These are phyloP conservation scores for Blastomyces silverae DNA, from an alignment of 2,329 filamentous ascomycete genomes.

Conservation along the genomic window DNA sequence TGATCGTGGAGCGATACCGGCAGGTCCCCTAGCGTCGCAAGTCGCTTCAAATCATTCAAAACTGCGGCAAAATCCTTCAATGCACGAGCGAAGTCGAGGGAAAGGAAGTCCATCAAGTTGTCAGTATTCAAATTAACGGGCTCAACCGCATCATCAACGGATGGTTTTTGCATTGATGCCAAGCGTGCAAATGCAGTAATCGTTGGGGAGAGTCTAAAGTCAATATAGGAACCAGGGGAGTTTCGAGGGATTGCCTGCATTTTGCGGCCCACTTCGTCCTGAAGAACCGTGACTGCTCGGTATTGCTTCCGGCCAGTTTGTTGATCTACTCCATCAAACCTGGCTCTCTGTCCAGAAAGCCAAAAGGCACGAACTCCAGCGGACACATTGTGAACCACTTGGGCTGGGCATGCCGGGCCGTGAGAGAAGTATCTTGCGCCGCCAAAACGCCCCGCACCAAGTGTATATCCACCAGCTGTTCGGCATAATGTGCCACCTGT, in stretches of 20 bases:
- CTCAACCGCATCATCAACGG: conserved; percentile 31
- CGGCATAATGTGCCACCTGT: conserved; percentile 80
- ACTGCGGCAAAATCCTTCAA: conserved; percentile 75
- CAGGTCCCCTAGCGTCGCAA: conserved; percentile 73
- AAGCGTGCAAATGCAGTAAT: conserved; percentile 79
- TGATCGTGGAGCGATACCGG: conserved; percentile 66
- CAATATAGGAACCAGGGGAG: conserved; percentile 71
- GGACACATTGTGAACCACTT: conserved; percentile 93
- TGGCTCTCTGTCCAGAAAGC: conserved; percentile 80
- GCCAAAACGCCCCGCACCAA: conserved; percentile 61
- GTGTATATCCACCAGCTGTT: conserved; percentile 80
- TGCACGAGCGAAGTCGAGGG: conserved; percentile 78
- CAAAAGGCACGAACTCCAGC: conserved; percentile 86
- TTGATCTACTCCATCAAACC: conserved; percentile 70
- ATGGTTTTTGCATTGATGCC: conserved; percentile 32
- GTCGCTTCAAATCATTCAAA: conserved; percentile 70
- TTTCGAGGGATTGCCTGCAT: conserved; percentile 50
- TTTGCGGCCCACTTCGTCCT: conserved; percentile 64
- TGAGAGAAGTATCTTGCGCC: conserved; percentile 86
- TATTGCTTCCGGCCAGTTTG: conserved; percentile 68
- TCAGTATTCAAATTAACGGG: conserved; percentile 67
- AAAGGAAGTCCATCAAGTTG: conserved; percentile 76
- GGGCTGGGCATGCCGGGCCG: conserved; percentile 72
- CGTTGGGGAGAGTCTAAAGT: conserved; percentile 82
- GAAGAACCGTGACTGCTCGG: conserved; percentile 65